These are phyloP conservation scores for Ganoderma boninense DNA, from an alignment of 1,284 basidiomycete genomes.

Conservation along the genomic window DNA sequence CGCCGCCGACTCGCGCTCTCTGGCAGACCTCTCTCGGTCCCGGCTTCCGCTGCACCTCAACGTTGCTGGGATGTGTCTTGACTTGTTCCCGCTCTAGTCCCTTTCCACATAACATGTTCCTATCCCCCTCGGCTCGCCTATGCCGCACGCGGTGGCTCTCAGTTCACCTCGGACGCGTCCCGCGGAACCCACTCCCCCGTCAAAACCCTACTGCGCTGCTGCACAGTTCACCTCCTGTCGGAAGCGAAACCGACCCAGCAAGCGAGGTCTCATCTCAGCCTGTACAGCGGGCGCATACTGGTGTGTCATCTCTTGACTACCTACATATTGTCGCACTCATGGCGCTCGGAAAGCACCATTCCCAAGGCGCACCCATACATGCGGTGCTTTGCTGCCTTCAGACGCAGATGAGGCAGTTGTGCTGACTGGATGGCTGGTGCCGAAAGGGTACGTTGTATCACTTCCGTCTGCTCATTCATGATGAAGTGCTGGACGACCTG, in stretches of 20 bases:
- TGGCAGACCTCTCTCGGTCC: background rate
- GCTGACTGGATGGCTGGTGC: slow-evolving; percentile 27
- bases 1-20: background rate
- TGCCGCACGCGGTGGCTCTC: background rate
- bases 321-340: background rate
- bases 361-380: slow-evolving; percentile 29
- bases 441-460: slow-evolving; percentile 22
- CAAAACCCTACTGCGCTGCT: background rate
- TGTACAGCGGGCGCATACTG: background rate
- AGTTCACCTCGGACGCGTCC: background rate
- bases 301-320: background rate
- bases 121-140: background rate
- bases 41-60: no score
- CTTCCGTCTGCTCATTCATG: no score
- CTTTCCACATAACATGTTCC: background rate
- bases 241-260: background rate
- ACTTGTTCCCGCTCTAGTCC: background rate
- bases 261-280: background rate
- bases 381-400: slow-evolving; percentile 17
- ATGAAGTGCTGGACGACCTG: background rate
- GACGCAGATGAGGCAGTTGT: slow-evolving; percentile 22
- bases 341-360: slow-evolving; percentile 20
- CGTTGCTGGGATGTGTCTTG: background rate
- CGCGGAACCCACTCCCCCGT: background rate
- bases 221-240: background rate